Evolutionary conservation across 768 basidiomycete species (phyloP).

Genomic region (Collybia sp.): DNA sequence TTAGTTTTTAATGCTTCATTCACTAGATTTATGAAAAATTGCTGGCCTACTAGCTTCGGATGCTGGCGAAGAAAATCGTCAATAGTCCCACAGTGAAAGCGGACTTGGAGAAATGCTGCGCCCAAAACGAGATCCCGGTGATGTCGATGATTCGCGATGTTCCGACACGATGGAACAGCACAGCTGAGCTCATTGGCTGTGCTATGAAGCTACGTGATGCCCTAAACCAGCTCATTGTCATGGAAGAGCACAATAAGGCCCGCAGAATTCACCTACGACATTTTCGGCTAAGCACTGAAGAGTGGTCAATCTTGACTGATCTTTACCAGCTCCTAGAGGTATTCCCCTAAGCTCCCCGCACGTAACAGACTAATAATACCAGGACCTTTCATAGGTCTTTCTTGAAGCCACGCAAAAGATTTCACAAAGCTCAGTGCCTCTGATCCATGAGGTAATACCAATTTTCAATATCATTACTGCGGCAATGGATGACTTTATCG

Average conservation of each 20-base stretch:
- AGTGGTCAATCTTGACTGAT: slow-evolving; percentile 15
- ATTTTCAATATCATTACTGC: slow-evolving; percentile 13
- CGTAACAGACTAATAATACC: neutral
- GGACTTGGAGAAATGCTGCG: slow-evolving; percentile 3
- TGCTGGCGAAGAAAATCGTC: neutral
- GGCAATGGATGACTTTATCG: slow-evolving; percentile 5
- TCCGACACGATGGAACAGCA: slow-evolving; percentile 18
- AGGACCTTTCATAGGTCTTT: slow-evolving; percentile 5
- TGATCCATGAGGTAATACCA: slow-evolving; percentile 18
- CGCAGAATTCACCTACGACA: slow-evolving; percentile 5
- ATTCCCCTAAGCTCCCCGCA: neutral
- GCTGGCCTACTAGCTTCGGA: neutral
- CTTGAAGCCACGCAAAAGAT: slow-evolving; percentile 8
- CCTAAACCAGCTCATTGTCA: slow-evolving; percentile 9
- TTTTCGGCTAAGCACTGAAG: slow-evolving; percentile 9
- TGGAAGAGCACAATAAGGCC: slow-evolving; percentile 9
- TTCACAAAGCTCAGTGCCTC: slow-evolving; percentile 6
- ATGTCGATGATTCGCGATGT: slow-evolving; percentile 11
- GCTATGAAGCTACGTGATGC: slow-evolving; percentile 9
- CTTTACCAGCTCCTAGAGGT: slow-evolving; percentile 12
- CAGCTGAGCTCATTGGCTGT: slow-evolving; percentile 10
- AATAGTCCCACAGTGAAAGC: slow-evolving; percentile 1
- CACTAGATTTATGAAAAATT: neutral
- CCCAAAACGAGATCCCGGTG: neutral
- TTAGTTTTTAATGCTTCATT: too few relatives aligned